phyloP scores from a whole-genome alignment of 2,329 filamentous ascomycete genomes.

The Botryosphaeria dothidea region DNA sequence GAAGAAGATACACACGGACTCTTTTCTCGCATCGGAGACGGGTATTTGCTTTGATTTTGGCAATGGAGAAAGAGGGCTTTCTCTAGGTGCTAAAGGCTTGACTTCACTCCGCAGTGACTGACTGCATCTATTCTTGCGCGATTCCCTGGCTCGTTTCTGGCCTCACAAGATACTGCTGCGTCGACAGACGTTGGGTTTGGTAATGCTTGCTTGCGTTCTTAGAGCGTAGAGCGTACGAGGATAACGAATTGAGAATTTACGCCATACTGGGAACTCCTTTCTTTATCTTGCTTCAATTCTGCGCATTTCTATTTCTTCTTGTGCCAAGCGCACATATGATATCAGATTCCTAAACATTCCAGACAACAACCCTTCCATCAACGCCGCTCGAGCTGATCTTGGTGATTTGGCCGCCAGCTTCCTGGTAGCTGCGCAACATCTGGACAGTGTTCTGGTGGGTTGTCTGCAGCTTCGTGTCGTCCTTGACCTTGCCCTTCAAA shows the following conservation, averaged over 20 bases:
- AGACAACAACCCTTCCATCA: slow-evolving; percentile 50
- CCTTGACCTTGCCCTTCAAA: slow-evolving; percentile 94
- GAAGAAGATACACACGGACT: neutral
- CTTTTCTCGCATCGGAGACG: neutral
- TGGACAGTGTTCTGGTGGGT: slow-evolving; percentile 96
- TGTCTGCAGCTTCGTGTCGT: slow-evolving; percentile 92
- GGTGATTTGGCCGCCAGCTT: slow-evolving; percentile 62
- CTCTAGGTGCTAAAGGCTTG: neutral
- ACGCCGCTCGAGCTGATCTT: slow-evolving; percentile 73
- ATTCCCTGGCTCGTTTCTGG: neutral
- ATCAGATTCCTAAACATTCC: slow-evolving; percentile 39
- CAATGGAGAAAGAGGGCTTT: neutral
- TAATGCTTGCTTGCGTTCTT: neutral
- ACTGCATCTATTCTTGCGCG: slow-evolving; percentile 1
- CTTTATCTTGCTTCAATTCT: too few species aligned
- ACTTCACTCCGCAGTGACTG: neutral
- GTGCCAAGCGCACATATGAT: too few species aligned
- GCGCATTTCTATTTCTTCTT: too few species aligned
- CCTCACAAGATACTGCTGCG: neutral
- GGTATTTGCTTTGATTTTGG: neutral
- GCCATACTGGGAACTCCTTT: neutral
- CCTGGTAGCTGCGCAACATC: slow-evolving; percentile 76
- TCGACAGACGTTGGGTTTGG: neutral
- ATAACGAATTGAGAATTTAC: neutral
- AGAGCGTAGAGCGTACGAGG: neutral